These are phyloP conservation scores for Asterionellopsis glacialis DNA, from an alignment of 108 stramenopile species.

Conservation along the genomic window DNA sequence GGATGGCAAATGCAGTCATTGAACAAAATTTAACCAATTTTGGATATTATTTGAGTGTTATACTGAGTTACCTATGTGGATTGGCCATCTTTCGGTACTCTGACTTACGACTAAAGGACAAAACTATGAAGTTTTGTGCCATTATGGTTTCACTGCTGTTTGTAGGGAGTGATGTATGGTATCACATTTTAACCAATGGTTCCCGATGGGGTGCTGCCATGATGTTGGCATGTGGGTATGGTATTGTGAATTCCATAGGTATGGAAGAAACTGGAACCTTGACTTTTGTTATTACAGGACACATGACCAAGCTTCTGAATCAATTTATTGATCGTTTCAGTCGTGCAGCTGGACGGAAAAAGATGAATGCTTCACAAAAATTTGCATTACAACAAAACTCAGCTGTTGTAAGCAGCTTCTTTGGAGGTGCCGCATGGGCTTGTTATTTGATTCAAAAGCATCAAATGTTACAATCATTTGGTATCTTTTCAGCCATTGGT, in stretches of 20 bases:
- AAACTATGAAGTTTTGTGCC: constrained; percentile 31
- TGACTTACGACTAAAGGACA: constrained; percentile 26
- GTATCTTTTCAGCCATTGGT: constrained; percentile 43
- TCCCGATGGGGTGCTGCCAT: constrained; percentile 35
- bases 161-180: constrained; percentile 34
- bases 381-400: constrained; percentile 30
- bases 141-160: constrained; percentile 30
- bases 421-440: constrained; percentile 31
- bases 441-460: constrained; percentile 13
- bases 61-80: constrained; percentile 39
- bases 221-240: constrained; percentile 40
- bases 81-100: constrained; percentile 39
- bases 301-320: constrained; percentile 26
- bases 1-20: constrained; percentile 43
- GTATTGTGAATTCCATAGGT: constrained; percentile 51
- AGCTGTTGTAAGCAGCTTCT: constrained; percentile 38
- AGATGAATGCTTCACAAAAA: constrained; percentile 16
- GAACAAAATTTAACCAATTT: constrained; percentile 31
- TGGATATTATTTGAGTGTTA: constrained; percentile 40
- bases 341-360: constrained; percentile 16
- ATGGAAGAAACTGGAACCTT: constrained; percentile 45
- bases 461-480: constrained; percentile 17
- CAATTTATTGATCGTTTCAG: constrained; percentile 18
- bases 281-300: constrained; percentile 62
- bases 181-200: constrained; percentile 14